These are phyloP conservation scores for Auriscalpium orientale DNA, from an alignment of 768 basidiomycete genomes.

Conservation along the genomic window DNA sequence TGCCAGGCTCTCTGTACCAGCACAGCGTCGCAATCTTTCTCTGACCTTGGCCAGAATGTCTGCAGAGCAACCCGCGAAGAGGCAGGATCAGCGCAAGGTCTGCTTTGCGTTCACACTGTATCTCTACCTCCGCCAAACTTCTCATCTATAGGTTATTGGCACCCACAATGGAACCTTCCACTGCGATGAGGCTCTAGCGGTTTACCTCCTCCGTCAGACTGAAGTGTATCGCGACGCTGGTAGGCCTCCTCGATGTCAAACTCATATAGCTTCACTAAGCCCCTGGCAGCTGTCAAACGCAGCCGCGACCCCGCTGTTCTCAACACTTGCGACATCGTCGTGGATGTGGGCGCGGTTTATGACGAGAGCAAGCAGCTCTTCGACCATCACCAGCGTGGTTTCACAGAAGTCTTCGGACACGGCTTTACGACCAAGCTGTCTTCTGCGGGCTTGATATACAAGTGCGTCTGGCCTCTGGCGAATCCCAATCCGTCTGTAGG, in stretches of 20 bases:
- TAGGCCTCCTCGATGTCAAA: constrained; percentile 24
- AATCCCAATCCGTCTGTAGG: not conserved
- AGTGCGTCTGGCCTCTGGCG: constrained; percentile 40
- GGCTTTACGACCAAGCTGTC: constrained; percentile 86
- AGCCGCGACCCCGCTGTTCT: constrained; percentile 65
- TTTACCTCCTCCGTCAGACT: constrained; percentile 80
- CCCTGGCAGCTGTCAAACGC: constrained; percentile 44
- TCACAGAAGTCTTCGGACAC: constrained; percentile 81
- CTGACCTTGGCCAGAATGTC: constrained; percentile 12
- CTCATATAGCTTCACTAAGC: not conserved
- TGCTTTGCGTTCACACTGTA: not conserved
- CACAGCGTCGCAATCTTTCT: too few relatives aligned
- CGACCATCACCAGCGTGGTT: constrained; percentile 96
- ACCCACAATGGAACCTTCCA: constrained; percentile 96
- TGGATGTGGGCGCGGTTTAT: constrained; percentile 93
- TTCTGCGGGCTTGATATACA: constrained; percentile 92
- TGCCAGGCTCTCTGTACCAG: too few relatives aligned
- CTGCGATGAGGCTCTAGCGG: constrained; percentile 93
- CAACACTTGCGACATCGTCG: constrained; percentile 84
- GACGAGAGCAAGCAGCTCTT: constrained; percentile 72
- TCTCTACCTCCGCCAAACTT: not conserved
- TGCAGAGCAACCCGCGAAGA: constrained; percentile 27
- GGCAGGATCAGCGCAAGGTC: constrained; percentile 33
- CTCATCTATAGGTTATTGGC: constrained; percentile 59
- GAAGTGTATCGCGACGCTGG: constrained; percentile 68